Conservation (phyloP, 345 rosid species). For the Pistacia integerrima region DNA sequence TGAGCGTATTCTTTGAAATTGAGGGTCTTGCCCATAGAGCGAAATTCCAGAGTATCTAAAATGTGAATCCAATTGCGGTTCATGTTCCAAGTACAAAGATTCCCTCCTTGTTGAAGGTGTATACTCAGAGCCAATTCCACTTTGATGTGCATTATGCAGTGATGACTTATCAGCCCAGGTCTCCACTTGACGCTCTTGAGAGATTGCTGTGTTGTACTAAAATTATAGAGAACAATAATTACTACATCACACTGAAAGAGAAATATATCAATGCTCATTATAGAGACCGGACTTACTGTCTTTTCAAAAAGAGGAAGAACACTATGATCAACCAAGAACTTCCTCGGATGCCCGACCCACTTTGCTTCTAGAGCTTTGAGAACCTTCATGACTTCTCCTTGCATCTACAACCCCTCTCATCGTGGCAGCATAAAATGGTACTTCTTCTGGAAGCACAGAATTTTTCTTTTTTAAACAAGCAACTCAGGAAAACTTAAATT, state of each 20-base stretch:
- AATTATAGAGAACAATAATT: neutral
- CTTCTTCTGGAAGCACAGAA: constrained; percentile 53
- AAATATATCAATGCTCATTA: neutral
- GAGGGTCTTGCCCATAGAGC: constrained; percentile 60
- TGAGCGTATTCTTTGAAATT: constrained; percentile 44
- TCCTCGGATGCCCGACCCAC: constrained; percentile 74
- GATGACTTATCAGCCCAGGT: constrained; percentile 47
- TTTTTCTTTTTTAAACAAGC: neutral
- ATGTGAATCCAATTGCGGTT: constrained; percentile 52
- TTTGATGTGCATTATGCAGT: constrained; percentile 36
- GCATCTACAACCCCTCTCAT: constrained; percentile 75
- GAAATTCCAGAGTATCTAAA: constrained; percentile 54
- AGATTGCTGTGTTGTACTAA: constrained; percentile 49
- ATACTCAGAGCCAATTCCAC: constrained; percentile 41
- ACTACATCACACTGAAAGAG: constrained; percentile 8
- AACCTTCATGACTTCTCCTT: constrained; percentile 71
- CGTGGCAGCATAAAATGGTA: constrained; percentile 56
- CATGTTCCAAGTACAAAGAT: constrained; percentile 52
- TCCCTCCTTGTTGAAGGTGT: constrained; percentile 56
- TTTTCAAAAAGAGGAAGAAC: constrained; percentile 83
- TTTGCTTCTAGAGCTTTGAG: constrained; percentile 66
- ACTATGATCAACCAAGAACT: constrained; percentile 75
- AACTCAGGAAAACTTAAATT: too few relatives aligned
- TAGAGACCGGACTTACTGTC: constrained; percentile 44
- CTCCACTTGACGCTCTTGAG: constrained; percentile 62